phyloP scores from a whole-genome alignment of 2,329 filamentous ascomycete genomes.

The Nothophaeocryptopus gaeumannii region DNA sequence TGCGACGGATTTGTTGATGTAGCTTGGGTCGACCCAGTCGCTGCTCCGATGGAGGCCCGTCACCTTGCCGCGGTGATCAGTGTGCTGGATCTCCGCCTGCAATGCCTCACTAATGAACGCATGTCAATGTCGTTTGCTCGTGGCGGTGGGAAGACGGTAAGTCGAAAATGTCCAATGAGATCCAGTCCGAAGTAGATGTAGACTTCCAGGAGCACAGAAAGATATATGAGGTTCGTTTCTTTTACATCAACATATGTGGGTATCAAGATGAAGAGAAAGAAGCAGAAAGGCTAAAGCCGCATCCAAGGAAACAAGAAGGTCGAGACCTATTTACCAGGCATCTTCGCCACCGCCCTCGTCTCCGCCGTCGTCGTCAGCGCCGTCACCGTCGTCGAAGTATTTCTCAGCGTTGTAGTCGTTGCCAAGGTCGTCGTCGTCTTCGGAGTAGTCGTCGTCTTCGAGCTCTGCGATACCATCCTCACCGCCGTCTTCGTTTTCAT shows the following conservation, averaged over 20 bases:
- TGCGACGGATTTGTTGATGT: too few relatives aligned
- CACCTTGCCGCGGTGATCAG: too few relatives aligned
- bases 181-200: too few relatives aligned
- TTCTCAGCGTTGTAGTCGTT: conserved; percentile 56
- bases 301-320: conserved; percentile 3
- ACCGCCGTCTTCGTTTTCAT: conserved; percentile 40
- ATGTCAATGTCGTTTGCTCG: too few relatives aligned
- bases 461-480: conserved; percentile 21
- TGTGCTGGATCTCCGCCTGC: too few relatives aligned
- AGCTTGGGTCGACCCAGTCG: too few relatives aligned
- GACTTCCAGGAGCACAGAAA: too few relatives aligned
- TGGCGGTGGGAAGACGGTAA: too few relatives aligned
- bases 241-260: background rate
- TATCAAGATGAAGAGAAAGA: conserved; percentile 8
- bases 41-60: too few relatives aligned
- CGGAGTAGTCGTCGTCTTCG: conserved; percentile 49
- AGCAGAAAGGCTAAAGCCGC: conserved; percentile 1
- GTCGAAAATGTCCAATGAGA: too few relatives aligned
- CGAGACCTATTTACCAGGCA: conserved; percentile 21
- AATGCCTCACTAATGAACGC: too few relatives aligned
- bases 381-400: conserved; percentile 46
- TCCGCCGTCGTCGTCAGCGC: conserved; percentile 40
- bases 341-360: conserved; percentile 24
- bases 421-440: conserved; percentile 56
- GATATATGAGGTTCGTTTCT: too few relatives aligned